Conservation (phyloP, 148 eudicot species). For the Camellia japonica region DNA sequence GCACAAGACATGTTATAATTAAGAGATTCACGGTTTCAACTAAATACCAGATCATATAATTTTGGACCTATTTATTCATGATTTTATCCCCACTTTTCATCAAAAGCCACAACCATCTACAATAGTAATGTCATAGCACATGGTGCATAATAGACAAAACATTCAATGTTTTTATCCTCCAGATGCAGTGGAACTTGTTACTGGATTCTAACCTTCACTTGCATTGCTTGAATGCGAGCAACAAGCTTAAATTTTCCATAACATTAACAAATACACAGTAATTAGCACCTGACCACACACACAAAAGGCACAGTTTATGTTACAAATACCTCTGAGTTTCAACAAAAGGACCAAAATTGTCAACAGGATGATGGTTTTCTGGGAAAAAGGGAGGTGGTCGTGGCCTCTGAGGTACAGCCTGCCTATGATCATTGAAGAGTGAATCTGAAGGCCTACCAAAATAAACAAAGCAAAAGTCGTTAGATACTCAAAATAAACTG, state of each 20-base stretch:
- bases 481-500: constrained; percentile 5
- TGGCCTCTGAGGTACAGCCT: constrained; percentile 18
- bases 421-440: constrained; percentile 18
- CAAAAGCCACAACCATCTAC: background rate
- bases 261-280: background rate
- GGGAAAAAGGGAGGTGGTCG: constrained; percentile 22
- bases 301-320: too few relatives aligned
- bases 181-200: background rate
- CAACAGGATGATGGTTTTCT: constrained; percentile 19
- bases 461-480: constrained; percentile 8
- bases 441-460: constrained; percentile 22
- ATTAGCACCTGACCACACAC: too few relatives aligned
- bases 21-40: background rate
- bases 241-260: background rate
- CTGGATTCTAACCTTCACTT: background rate
- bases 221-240: background rate
- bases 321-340: constrained; percentile 24
- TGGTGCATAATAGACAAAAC: background rate
- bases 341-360: constrained; percentile 9
- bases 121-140: background rate
- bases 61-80: background rate
- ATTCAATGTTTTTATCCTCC: background rate
- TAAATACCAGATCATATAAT: background rate
- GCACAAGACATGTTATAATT: background rate
- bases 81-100: background rate